Conservation (phyloP, 495 filamentous ascomycete genomes). For the Penicillium malachiteum region DNA sequence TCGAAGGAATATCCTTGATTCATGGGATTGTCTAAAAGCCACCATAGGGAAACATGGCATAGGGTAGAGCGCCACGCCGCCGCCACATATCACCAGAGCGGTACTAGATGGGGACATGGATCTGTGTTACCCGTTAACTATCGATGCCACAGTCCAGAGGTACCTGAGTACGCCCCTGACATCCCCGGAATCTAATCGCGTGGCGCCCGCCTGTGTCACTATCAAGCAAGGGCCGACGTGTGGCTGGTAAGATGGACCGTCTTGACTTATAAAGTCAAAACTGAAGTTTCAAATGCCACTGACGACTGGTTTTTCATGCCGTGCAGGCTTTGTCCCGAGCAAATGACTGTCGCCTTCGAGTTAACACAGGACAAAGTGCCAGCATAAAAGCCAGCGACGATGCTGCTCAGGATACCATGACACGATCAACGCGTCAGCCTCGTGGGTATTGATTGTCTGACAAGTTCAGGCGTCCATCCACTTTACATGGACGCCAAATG, state of each 20-base stretch:
- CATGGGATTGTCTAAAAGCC: slow-evolving; percentile 40
- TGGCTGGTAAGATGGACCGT: slow-evolving; percentile 54
- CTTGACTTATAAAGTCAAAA: slow-evolving; percentile 41
- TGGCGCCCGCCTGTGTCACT: slow-evolving; percentile 43
- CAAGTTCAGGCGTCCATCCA: too few relatives aligned
- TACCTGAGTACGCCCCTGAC: slow-evolving; percentile 33
- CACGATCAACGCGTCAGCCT: too few relatives aligned
- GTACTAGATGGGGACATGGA: slow-evolving; percentile 53
- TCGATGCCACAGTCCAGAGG: slow-evolving; percentile 47
- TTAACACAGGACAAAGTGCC: too few relatives aligned
- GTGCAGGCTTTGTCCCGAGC: slow-evolving; percentile 23
- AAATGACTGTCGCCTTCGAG: too few relatives aligned
- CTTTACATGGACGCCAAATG: too few relatives aligned
- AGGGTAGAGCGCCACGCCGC: slow-evolving; percentile 40
- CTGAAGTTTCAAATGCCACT: slow-evolving; percentile 29
- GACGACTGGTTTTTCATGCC: not conserved
- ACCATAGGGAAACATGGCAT: slow-evolving; percentile 19
- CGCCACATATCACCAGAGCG: slow-evolving; percentile 49
- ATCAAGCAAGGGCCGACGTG: slow-evolving; percentile 42
- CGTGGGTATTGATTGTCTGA: too few relatives aligned
- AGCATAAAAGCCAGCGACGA: too few relatives aligned
- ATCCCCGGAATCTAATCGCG: slow-evolving; percentile 40
- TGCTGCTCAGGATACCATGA: too few relatives aligned
- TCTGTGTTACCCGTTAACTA: slow-evolving; percentile 43
- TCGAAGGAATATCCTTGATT: slow-evolving; percentile 47